Conservation (phyloP, 371 early-diverging fungal genomes). For the Zychaea mexicana region DNA sequence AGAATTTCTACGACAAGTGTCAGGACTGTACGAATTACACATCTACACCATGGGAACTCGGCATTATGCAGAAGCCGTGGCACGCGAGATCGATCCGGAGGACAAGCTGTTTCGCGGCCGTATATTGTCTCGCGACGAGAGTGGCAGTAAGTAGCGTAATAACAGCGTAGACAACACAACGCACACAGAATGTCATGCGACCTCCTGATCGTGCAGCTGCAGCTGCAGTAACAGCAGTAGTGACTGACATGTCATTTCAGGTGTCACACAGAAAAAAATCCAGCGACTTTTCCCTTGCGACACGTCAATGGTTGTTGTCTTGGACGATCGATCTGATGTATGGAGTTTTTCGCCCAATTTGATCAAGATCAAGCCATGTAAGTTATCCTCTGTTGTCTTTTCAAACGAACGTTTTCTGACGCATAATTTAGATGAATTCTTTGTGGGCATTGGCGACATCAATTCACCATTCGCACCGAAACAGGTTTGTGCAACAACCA, state of each 20-base stretch:
- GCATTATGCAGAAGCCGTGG: constrained; percentile 92
- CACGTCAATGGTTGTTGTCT: constrained; percentile 95
- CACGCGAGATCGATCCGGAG: constrained; percentile 88
- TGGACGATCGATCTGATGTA: constrained; percentile 98
- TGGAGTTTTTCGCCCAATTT: constrained; percentile 95
- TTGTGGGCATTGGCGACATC: constrained; percentile 94
- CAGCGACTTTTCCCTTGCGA: constrained; percentile 95
- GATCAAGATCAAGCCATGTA: constrained; percentile 90
- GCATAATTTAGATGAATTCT: constrained; percentile 80
- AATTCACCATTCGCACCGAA: constrained; percentile 70
- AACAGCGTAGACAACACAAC: too few species aligned
- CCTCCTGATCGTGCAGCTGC: background rate
- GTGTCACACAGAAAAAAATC: constrained; percentile 83
- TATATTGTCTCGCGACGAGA: constrained; percentile 96
- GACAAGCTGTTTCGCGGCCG: constrained; percentile 83
- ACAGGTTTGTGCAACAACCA: constrained; percentile 20
- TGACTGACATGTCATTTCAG: constrained; percentile 33
- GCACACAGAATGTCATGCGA: background rate
- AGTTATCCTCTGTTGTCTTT: constrained; percentile 15
- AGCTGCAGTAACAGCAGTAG: background rate
- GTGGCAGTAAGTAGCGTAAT: constrained; percentile 63
- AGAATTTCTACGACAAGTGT: constrained; percentile 76
- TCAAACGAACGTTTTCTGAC: background rate
- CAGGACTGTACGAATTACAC: constrained; percentile 89
- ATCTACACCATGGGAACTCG: constrained; percentile 99